Evolutionary conservation across 2,329 filamentous ascomycete species (phyloP).

Genomic region (Fusarium denticulatum): DNA sequence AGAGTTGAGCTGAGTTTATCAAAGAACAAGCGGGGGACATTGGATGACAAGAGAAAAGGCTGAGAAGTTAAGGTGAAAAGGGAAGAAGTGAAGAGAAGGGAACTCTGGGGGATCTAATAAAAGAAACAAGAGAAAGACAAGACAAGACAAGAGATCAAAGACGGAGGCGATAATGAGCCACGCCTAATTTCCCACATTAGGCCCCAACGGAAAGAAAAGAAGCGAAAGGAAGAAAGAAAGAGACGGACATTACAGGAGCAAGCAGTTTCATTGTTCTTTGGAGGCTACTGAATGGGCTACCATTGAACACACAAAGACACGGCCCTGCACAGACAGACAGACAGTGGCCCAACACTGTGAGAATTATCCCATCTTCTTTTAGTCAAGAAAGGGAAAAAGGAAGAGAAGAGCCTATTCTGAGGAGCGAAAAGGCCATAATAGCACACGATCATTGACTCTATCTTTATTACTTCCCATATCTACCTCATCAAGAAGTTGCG

Average conservation of each 20-base stretch:
- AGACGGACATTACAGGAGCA: conserved; percentile 2
- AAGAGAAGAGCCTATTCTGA: not conserved
- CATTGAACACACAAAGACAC: conserved; percentile 35
- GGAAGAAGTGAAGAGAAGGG: conserved; percentile 1
- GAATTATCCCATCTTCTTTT: conserved; percentile 24
- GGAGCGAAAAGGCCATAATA: not conserved
- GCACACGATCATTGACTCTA: not conserved
- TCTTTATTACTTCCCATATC: conserved; percentile 13
- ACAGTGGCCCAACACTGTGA: conserved; percentile 27
- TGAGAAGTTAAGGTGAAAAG: not conserved
- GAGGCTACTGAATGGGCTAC: conserved; percentile 34
- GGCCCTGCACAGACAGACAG: conserved; percentile 37
- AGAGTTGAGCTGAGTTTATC: conserved; percentile 7
- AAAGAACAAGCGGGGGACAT: not conserved
- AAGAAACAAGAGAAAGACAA: not conserved
- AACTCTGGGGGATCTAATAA: not conserved
- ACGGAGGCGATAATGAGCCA: conserved; percentile 34
- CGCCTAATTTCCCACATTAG: conserved; percentile 28
- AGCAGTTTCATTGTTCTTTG: conserved; percentile 41
- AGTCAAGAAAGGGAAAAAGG: conserved; percentile 11
- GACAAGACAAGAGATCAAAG: conserved; percentile 30
- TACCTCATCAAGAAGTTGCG: not conserved
- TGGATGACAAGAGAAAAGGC: not conserved
- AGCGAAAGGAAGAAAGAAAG: conserved; percentile 1
- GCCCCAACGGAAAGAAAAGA: conserved; percentile 28